Percentiles rank a stretch among this genome's conserved stretches.
Evolutionary conservation across 2,329 filamentous ascomycete genomes (phyloP).

Genomic region (Lanzia echinophila): DNA sequence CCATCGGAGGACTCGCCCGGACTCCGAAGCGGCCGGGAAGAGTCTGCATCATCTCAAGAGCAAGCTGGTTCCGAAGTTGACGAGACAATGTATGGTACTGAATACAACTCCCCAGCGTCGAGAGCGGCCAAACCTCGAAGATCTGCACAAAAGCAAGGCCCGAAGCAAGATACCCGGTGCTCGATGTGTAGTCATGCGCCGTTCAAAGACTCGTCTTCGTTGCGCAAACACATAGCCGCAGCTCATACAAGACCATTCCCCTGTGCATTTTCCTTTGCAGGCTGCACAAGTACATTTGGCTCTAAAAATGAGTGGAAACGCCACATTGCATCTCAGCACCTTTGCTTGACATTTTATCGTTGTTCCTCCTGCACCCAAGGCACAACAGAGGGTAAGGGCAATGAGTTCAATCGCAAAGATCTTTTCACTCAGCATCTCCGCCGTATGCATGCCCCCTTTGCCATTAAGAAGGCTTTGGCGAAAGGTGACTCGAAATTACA

Average conservation of each 20-base stretch:
- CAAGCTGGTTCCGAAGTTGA: conserved; percentile 36
- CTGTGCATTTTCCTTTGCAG: conserved; percentile 80
- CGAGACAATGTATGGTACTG: conserved; percentile 32
- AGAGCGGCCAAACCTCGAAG: conserved; percentile 28
- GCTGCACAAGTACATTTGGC: conserved; percentile 75
- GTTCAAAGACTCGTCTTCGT: conserved; percentile 60
- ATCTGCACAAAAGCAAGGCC: conserved; percentile 31
- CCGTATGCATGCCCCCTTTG: conserved; percentile 79
- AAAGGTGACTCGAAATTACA: conserved; percentile 55
- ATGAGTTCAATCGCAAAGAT: conserved; percentile 89
- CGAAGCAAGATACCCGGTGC: conserved; percentile 56
- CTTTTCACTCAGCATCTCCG: conserved; percentile 91
- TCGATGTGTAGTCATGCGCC: conserved; percentile 55
- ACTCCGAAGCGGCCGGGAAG: conserved; percentile 34
- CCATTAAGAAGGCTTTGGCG: conserved; percentile 50
- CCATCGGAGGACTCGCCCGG: conserved; percentile 28
- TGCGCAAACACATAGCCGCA: conserved; percentile 61
- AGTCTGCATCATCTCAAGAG: conserved; percentile 36
- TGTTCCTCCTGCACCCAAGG: conserved; percentile 54
- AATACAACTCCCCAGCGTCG: conserved; percentile 30
- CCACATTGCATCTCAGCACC: conserved; percentile 84
- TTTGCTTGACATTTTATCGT: conserved; percentile 61
- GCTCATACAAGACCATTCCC: conserved; percentile 69
- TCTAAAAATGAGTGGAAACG: conserved; percentile 98
- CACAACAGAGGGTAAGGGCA: conserved; percentile 49